phyloP scores from a whole-genome alignment of 352 stramenopile species.

The Phytopythium boreale region DNA sequence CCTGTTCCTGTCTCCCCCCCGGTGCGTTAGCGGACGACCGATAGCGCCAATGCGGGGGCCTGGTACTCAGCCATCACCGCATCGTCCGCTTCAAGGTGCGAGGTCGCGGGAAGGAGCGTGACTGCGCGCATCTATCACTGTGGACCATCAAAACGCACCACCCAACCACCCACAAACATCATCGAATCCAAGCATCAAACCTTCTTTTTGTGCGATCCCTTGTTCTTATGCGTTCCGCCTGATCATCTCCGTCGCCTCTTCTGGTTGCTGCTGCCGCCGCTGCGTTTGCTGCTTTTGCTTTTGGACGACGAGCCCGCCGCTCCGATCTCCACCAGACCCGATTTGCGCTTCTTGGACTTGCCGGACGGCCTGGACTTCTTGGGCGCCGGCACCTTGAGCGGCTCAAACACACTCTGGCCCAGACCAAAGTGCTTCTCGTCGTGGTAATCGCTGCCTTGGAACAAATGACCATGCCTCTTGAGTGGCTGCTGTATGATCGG shows the following conservation, averaged over 20 bases:
- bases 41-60: neutral
- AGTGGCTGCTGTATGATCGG: conserved; percentile 53
- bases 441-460: conserved; percentile 39
- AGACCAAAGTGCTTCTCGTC: conserved; percentile 72
- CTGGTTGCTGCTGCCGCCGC: conserved; percentile 29
- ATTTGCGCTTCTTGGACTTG: conserved; percentile 28
- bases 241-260: conserved; percentile 44
- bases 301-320: neutral
- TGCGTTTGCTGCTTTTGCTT: conserved; percentile 27
- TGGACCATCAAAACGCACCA: neutral
- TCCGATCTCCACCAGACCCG: neutral
- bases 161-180: too few relatives aligned
- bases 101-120: neutral
- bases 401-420: conserved; percentile 69
- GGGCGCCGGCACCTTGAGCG: conserved; percentile 41
- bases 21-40: neutral
- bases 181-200: neutral
- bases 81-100: neutral
- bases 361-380: conserved; percentile 34
- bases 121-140: neutral
- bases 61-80: neutral
- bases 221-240: too few relatives aligned
- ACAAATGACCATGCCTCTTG: conserved; percentile 41
- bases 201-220: neutral
- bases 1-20: neutral